These are phyloP conservation scores for Ganoderma meredithae DNA, from an alignment of 1,284 basidiomycete species.

Conservation along the genomic window DNA sequence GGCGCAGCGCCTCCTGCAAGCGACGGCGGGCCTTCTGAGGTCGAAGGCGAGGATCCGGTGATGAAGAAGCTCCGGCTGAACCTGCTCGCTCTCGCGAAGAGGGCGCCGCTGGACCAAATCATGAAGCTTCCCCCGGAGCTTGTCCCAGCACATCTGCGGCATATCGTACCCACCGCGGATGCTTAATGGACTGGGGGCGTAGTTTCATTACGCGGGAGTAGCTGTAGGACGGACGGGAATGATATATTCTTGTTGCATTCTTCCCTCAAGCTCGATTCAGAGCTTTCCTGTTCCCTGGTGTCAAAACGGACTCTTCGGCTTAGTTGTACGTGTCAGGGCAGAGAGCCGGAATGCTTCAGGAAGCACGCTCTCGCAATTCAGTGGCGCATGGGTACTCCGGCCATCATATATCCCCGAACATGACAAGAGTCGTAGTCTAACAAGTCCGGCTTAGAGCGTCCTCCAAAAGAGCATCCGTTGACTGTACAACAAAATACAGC, in stretches of 20 bases:
- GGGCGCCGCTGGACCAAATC: slow-evolving; percentile 75
- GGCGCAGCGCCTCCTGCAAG: neutral
- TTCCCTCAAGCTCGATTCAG: neutral
- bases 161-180: slow-evolving; percentile 56
- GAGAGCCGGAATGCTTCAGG: neutral
- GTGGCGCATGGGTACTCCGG: neutral
- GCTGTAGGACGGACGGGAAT: neutral
- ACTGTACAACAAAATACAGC: neutral
- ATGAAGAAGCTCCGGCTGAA: slow-evolving; percentile 69
- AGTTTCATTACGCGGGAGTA: neutral
- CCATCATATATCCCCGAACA: neutral
- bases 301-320: neutral
- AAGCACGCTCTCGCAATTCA: neutral
- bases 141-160: slow-evolving; percentile 69
- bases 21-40: neutral
- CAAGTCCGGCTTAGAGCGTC: neutral
- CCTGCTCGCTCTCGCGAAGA: slow-evolving; percentile 74
- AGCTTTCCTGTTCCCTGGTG: neutral
- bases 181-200: slow-evolving; percentile 5
- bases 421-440: neutral
- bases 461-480: neutral
- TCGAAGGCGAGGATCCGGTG: slow-evolving; percentile 54
- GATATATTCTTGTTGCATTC: neutral
- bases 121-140: slow-evolving; percentile 68
- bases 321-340: neutral